Evolutionary conservation across 2,329 filamentous ascomycete species (phyloP), one percentile per base, ranked within the genome.

Genomic region (Diplodia scrobiculata): DNA sequence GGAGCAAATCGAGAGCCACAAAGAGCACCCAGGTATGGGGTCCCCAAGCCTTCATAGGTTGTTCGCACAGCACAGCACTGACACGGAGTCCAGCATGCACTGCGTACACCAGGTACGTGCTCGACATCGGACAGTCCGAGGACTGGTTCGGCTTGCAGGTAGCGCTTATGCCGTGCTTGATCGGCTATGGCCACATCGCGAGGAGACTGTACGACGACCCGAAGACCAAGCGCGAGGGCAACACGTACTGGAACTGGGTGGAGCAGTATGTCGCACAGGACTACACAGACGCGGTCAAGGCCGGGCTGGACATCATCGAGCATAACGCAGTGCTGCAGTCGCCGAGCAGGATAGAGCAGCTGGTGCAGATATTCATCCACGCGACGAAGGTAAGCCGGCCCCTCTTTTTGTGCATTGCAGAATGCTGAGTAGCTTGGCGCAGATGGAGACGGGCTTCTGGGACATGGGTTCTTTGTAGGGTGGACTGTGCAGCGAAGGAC

Each of bases 161-260:
- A 68, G 89, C 91, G 4, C 83, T 97, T 64, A 87, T 93, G 14
- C 92, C 94, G 0, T 97, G 94, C 74, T 82, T 97, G 36, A 84
- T 97, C n/a, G 94, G 94, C 50, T 97, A 98, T 75, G 89, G 89
- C 10, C 86, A 86, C 66, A 91, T 96, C 67, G 94, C 91, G 5
- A 83, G 84, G 72, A 85, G 91, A 72, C 82, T 97, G 2, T 83
- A 87, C 71, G 81, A 81, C 14, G 87, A 90, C 68, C 79, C 84
- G 58, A 81, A 80, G n/a, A 89, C 87, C 41, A 72, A 80, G 58
- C 82, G 83, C 47, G 82, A 89, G 13, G 86, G 82, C 0, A 96
- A 94, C 75, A 82, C 79, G 19, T 98, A 96, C 79, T 95, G 90
- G 89, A 85, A 87, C 53, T 98, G 94, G 94, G 91, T 98, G 70